These are phyloP conservation scores for Rubroshorea leprosula DNA, from an alignment of 345 rosid species.

Conservation along the genomic window DNA sequence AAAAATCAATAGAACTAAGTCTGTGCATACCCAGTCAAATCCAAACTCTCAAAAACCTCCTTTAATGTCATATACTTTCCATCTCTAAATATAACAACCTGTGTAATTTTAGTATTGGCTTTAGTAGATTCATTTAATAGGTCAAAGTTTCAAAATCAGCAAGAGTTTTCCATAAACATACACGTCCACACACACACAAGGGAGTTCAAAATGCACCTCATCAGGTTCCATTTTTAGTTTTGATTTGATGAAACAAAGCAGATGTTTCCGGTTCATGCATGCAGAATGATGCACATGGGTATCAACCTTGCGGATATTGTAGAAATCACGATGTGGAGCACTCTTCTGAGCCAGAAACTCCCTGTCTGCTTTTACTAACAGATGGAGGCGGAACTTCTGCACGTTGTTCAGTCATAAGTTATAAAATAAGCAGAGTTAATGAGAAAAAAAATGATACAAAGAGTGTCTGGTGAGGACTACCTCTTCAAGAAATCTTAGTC, in stretches of 20 bases:
- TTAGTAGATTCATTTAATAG: not conserved
- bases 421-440: conserved; percentile 4
- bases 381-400: conserved; percentile 53
- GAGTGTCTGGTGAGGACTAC: conserved; percentile 15
- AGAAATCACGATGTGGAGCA: conserved; percentile 59
- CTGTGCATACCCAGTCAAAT: conserved; percentile 37
- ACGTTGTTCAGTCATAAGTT: conserved; percentile 19
- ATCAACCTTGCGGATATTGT: conserved; percentile 53
- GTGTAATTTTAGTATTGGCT: conserved; percentile 6
- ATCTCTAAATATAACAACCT: conserved; percentile 60
- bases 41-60: conserved; percentile 54
- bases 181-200: not conserved
- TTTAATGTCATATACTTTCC: conserved; percentile 49
- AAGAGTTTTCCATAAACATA: not conserved
- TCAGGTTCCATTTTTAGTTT: conserved; percentile 49
- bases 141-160: not conserved
- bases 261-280: conserved; percentile 59
- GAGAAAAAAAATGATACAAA: conserved; percentile 1
- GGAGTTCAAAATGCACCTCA: conserved; percentile 28
- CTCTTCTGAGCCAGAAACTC: conserved; percentile 50
- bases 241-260: conserved; percentile 45
- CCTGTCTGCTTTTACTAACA: conserved; percentile 42
- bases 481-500: conserved; percentile 51
- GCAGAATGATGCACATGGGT: conserved; percentile 57
- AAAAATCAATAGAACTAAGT: not conserved